A percentile compares a stretch with the other conserved stretches of the same genome.
Conservation (phyloP, 768 basidiomycete species). For the Inosperma sp. region DNA sequence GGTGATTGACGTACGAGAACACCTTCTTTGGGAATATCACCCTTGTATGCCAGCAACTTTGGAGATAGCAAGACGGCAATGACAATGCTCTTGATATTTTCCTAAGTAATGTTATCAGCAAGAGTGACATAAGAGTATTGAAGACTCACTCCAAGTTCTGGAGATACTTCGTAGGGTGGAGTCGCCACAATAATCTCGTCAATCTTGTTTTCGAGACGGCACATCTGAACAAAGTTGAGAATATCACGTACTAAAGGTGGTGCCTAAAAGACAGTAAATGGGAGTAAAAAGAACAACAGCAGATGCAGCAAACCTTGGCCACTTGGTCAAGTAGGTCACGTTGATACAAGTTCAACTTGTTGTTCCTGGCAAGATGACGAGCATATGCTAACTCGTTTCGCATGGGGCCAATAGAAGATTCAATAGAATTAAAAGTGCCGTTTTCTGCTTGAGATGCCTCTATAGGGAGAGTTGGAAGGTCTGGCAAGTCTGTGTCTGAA, state of each 20-base stretch:
- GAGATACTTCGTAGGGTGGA: constrained; percentile 6
- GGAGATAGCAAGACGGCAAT: constrained; percentile 12
- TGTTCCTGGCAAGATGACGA: constrained; percentile 4
- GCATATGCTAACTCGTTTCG: constrained; percentile 2
- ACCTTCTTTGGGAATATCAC: constrained; percentile 4
- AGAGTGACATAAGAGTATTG: not conserved
- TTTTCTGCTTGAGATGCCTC: not conserved
- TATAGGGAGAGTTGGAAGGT: not conserved
- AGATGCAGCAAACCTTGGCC: not conserved
- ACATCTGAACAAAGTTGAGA: constrained; percentile 4
- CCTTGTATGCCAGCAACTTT: constrained; percentile 9
- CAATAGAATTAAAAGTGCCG: not conserved
- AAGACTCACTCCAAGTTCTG: constrained; percentile 6
- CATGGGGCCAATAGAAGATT: constrained; percentile 4
- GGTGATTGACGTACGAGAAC: constrained; percentile 11
- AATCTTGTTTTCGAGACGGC: constrained; percentile 3
- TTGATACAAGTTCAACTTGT: constrained; percentile 4
- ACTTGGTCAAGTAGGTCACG: constrained; percentile 6
- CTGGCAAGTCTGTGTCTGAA: not conserved
- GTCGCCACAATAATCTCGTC: constrained; percentile 4
- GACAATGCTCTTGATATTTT: constrained; percentile 11
- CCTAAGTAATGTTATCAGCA: not conserved
- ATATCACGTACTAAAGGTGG: not conserved
- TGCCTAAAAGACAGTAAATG: not conserved
- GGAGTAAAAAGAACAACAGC: not conserved